Conservation (phyloP, 257 asterid species). For the Leonotis leonurus region DNA sequence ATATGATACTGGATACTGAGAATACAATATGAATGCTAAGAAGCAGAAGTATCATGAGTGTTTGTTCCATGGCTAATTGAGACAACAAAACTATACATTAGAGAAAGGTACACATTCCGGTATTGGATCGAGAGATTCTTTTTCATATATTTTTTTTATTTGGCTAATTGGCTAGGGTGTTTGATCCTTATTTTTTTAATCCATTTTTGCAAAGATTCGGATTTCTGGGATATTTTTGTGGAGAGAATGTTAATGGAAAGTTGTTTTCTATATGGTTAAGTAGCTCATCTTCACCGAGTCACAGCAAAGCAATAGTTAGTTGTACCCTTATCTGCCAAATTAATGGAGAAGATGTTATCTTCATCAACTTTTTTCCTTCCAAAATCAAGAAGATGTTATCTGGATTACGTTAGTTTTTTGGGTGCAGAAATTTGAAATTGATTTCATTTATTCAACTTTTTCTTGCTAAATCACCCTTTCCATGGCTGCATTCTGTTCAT, state of each 20-base stretch:
- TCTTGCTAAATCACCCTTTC: too few relatives aligned
- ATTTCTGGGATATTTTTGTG: not conserved
- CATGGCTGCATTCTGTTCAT: too few relatives aligned
- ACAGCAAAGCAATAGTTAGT: not conserved
- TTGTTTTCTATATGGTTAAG: not conserved
- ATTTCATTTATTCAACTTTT: too few relatives aligned
- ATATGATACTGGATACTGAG: too few relatives aligned
- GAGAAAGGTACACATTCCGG: not conserved
- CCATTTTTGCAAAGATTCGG: not conserved
- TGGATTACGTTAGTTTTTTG: too few relatives aligned
- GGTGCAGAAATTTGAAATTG: too few relatives aligned
- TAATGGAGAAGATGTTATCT: too few relatives aligned
- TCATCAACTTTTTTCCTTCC: too few relatives aligned
- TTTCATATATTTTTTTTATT: not conserved
- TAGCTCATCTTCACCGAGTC: not conserved
- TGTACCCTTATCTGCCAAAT: not conserved
- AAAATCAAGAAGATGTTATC: too few relatives aligned
- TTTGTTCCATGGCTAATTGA: not conserved
- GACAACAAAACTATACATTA: conserved; percentile 1
- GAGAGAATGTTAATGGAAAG: not conserved
- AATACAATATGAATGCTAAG: not conserved
- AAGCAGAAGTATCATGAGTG: not conserved
- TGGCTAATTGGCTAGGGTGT: not conserved
- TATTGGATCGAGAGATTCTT: not conserved
- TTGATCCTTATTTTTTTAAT: not conserved